Base-by-base conservation (phyloP, 2,329 filamentous ascomycete species). In the Botrytis byssoidea region DNA sequence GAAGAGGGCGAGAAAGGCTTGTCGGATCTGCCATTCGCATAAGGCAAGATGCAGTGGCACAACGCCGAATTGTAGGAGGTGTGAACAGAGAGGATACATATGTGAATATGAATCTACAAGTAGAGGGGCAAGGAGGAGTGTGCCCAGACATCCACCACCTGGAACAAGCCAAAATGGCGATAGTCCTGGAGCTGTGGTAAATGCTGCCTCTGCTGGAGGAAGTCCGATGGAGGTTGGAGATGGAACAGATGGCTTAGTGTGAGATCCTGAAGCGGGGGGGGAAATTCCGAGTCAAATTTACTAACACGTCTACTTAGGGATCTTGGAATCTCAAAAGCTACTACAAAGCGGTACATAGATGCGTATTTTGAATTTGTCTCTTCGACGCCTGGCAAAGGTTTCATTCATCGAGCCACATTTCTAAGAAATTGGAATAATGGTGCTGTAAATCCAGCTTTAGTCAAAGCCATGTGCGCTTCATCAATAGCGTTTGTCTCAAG, bases 331-430 rank as follows among this genome's bases (percentile, higher is more conserved):
- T 60, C 63, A 37, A 72, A 72, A 37, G 55, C 51, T 46, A 72
- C 70, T 42, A 72, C 63, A 25, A 72, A 72, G 55, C 63, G 40
- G 42, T 72, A 68, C 35, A 68, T 72, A 46, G 70, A 72, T 68
- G 70, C 70, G 25, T 72, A 72, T 40, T 72, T 72, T 22, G 70
- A 72, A 22, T 72, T 72, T 68, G 48, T 72, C 14, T 72, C 70
- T 68, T 72, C 70, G n/a, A 72, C 64, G 7, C 70, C 70, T 29
- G 70, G 70, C 7, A 72, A 72, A 68, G 70, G 70, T 2, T 72
- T 72, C 37, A 72, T 72, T 37, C 70, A 72, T 10, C 70, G 70
- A 40, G 70, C 70, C 40, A 72, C 70, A 37, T 72, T 72, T 40
- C 40, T 72, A 8, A 72, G 70, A 7, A 72, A 72, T 68, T 72